Evolutionary conservation across 2,329 filamentous ascomycete species (phyloP).

Genomic region (Colletotrichum endophyticum): DNA sequence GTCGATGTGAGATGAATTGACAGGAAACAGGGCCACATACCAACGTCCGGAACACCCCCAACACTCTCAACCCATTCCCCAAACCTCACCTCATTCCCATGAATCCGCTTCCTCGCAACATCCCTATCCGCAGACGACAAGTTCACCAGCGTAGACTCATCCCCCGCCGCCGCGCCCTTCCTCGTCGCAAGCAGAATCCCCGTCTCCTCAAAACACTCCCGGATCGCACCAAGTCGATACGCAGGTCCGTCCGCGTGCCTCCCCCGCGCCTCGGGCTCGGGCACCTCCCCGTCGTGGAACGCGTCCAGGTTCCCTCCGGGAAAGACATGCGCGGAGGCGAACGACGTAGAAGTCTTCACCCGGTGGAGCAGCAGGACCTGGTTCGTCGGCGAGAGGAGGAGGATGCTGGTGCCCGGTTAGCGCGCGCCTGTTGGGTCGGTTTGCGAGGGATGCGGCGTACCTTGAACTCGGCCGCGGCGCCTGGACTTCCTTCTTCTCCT

Average conservation of each 20-base stretch:
- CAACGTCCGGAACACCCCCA: constrained; percentile 68
- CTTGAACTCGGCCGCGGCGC: constrained; percentile 69
- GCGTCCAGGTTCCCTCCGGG: constrained; percentile 85
- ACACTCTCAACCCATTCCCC: constrained; percentile 63
- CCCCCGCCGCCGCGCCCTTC: constrained; percentile 29
- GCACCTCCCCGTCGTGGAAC: constrained; percentile 73
- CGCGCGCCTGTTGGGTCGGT: not conserved
- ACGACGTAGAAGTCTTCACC: constrained; percentile 81
- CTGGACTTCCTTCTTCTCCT: constrained; percentile 30
- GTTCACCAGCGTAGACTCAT: constrained; percentile 62
- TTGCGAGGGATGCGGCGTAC: constrained; percentile 24
- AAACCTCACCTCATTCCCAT: constrained; percentile 71
- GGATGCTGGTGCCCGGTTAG: constrained; percentile 47
- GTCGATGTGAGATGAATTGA: not conserved
- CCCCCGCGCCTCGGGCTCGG: constrained; percentile 47
- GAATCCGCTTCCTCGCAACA: constrained; percentile 70
- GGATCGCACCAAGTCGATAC: constrained; percentile 83
- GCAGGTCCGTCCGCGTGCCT: constrained; percentile 73
- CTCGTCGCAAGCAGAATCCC: constrained; percentile 78
- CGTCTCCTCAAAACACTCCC: constrained; percentile 95
- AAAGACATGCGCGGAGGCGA: constrained; percentile 93
- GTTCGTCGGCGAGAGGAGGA: constrained; percentile 85
- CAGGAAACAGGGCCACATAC: constrained; percentile 44
- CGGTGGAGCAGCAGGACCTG: constrained; percentile 88
- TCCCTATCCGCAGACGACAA: constrained; percentile 66